Evolutionary conservation across 2,329 filamentous ascomycete genomes (phyloP).

Genomic region (Falciphora oryzae): DNA sequence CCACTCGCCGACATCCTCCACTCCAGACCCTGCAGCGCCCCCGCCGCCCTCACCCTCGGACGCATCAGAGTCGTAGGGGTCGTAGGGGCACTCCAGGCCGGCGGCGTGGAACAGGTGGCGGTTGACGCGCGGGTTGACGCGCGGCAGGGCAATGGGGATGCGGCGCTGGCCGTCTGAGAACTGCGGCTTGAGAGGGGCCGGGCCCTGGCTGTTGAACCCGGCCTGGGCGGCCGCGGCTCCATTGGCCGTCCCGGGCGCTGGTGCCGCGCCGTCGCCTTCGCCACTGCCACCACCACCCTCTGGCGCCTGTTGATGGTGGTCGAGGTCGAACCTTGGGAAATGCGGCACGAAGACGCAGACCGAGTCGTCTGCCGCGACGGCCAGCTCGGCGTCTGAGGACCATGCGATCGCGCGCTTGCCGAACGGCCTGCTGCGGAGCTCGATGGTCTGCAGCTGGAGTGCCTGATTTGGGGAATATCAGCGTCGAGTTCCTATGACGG

Average conservation of each 20-base stretch:
- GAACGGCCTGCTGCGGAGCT: slow-evolving; percentile 23
- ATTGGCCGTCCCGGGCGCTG: slow-evolving; percentile 6
- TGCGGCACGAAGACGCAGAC: slow-evolving; percentile 46
- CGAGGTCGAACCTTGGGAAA: slow-evolving; percentile 23
- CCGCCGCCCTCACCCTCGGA: slow-evolving; percentile 13
- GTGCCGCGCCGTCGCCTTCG: slow-evolving; percentile 14
- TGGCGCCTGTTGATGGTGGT: slow-evolving; percentile 6
- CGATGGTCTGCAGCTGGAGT: slow-evolving; percentile 6
- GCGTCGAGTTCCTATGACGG: background rate
- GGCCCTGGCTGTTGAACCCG: no score
- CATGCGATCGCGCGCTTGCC: slow-evolving; percentile 38
- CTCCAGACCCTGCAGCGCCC: background rate
- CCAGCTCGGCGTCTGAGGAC: slow-evolving; percentile 53
- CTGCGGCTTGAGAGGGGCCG: slow-evolving; percentile 19
- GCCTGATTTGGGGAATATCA: slow-evolving; percentile 5
- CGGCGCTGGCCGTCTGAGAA: slow-evolving; percentile 28
- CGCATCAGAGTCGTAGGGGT: slow-evolving; percentile 8
- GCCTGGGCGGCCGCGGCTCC: slow-evolving; percentile 7
- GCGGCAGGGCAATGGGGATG: slow-evolving; percentile 30
- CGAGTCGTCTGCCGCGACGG: slow-evolving; percentile 50
- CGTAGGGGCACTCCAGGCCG: slow-evolving; percentile 28
- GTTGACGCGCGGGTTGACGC: slow-evolving; percentile 37
- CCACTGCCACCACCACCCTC: slow-evolving; percentile 20
- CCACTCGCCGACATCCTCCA: slow-evolving; percentile 13
- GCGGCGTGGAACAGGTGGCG: slow-evolving; percentile 35